A percentile compares a stretch with the other conserved stretches of the same genome.
These are phyloP conservation scores for Periconia sp. DNA, from an alignment of 2,329 filamentous ascomycete genomes.

Conservation along the genomic window DNA sequence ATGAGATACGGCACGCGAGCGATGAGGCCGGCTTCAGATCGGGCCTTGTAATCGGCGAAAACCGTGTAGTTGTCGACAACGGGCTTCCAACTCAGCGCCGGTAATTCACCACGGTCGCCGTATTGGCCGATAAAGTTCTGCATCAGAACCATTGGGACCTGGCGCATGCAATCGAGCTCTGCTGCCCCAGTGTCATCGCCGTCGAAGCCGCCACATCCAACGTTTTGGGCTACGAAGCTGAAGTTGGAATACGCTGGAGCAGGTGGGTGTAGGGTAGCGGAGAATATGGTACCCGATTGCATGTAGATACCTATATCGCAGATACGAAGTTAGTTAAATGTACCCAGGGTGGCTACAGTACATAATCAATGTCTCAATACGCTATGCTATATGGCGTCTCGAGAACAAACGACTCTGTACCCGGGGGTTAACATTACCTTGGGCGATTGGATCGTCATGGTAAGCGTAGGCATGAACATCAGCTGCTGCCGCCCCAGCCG, in stretches of 20 bases:
- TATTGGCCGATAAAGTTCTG: constrained; percentile 35
- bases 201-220: constrained; percentile 6
- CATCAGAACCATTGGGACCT: constrained; percentile 25
- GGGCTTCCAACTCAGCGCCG: constrained; percentile 22
- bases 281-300: constrained; percentile 18
- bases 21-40: constrained; percentile 9
- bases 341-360: too few species aligned
- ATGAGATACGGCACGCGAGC: constrained; percentile 15
- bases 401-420: too few species aligned
- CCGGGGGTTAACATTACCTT: constrained; percentile 47
- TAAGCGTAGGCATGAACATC: constrained; percentile 53
- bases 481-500: constrained; percentile 35
- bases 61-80: constrained; percentile 19
- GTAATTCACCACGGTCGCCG: constrained; percentile 19
- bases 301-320: too few species aligned
- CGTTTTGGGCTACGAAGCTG: constrained; percentile 9
- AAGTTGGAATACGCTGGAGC: constrained; percentile 11
- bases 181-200: constrained; percentile 1
- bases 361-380: too few species aligned
- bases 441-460: constrained; percentile 48
- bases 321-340: too few species aligned
- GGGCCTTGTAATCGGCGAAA: constrained; percentile 21
- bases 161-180: constrained; percentile 41
- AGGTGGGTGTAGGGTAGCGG: constrained; percentile 7
- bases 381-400: too few species aligned